Conservation (phyloP, 495 filamentous ascomycete genomes). For the Xylaria curta region DNA sequence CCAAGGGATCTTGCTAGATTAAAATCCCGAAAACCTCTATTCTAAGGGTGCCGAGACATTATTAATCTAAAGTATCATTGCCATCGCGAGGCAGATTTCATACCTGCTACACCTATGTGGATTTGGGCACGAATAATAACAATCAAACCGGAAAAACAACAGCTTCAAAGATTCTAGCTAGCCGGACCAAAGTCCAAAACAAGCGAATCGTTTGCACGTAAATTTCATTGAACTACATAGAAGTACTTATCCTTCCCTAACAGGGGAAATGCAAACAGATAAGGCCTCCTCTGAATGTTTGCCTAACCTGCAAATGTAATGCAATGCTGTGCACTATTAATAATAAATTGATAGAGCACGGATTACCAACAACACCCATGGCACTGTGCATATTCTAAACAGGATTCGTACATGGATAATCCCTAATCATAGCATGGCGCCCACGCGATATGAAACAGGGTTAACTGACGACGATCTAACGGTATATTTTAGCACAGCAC, state of each 20-base stretch:
- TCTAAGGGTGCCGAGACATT: conserved; percentile 1
- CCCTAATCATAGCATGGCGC: conserved; percentile 2
- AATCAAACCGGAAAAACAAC: neutral
- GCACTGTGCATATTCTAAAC: neutral
- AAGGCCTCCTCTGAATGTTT: neutral
- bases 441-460: neutral
- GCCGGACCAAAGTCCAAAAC: neutral
- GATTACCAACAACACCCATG: neutral
- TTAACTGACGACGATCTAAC: neutral
- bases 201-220: neutral
- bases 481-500: neutral
- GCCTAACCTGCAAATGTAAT: neutral
- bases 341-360: conserved; percentile 1
- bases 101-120: neutral
- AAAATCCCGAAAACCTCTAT: neutral
- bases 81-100: neutral
- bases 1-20: neutral
- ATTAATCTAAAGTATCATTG: neutral
- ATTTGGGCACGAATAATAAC: neutral
- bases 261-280: neutral
- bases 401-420: neutral
- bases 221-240: neutral
- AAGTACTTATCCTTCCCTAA: neutral
- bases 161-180: neutral
- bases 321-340: conserved; percentile 2